Base-by-base conservation (phyloP, 306 rosid genomes). In the Rubus idaeus region DNA sequence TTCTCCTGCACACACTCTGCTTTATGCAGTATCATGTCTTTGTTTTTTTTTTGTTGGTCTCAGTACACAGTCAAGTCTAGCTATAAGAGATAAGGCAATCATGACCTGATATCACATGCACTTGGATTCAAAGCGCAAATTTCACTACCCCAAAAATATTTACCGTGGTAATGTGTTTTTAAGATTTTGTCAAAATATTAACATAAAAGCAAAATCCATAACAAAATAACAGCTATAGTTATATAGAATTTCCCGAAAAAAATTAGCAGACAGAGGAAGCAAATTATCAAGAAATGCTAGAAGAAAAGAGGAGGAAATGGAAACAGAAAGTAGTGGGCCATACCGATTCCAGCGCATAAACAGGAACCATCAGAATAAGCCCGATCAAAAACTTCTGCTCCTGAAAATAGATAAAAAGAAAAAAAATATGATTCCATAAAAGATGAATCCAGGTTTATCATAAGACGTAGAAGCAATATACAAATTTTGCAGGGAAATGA, bases 321-420 rank as follows among this genome's bases (percentile, higher is more conserved):
- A 76, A 51, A 80, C 61, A 72, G 47, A 35, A 75, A 53, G 51
- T 55, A 74, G 53, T 8, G 7, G 26, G 40, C 35, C 96, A 55
- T 87, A 95, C 99, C 87, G 99, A 95, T 91, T 95, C 99, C 79
- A 95, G 78, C 21, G 98, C 88, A 88, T 92, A 95, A 79, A 95
- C 99, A 86, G 99, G 99, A 87, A 95, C 96, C 99, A 95, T 92
- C 79, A 95, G 80, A 81, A 95, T 88, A 74, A 95, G 92, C 76
- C 99, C 99, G 77, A 95, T 89, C 86, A 95, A 86, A 89, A 95
- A 95, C 89, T 92, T 92, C 93, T 95, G 99, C 82, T 95, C 99
- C 99, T 95, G 97, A 84, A 84, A 86, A 47, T 39, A 52, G 70
- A 74, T 26, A 61, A 30, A 30, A 1, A 41, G 52, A 42, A 21